Evolutionary conservation across 495 filamentous ascomycete species (phyloP).

Genomic region (Parathielavia appendiculata): DNA sequence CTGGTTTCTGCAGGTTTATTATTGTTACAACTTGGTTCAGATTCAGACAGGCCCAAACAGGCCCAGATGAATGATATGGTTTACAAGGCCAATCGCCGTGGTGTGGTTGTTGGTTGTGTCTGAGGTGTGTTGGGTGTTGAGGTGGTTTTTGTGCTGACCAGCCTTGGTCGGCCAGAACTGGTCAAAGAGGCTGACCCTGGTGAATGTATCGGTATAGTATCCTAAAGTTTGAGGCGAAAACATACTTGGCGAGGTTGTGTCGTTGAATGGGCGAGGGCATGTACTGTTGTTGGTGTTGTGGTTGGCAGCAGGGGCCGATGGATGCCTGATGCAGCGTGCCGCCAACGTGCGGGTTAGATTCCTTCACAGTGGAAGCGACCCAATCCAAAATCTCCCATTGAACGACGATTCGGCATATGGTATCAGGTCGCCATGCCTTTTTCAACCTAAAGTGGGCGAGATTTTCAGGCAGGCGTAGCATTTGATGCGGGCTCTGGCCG

Average conservation of each 20-base stretch:
- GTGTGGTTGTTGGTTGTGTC: background rate
- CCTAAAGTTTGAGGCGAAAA: constrained; percentile 47
- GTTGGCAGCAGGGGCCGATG: background rate
- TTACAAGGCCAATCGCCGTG: too few species aligned
- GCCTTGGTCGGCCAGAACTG: constrained; percentile 52
- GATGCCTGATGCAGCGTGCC: constrained; percentile 4
- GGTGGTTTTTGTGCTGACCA: constrained; percentile 38
- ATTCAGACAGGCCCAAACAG: too few species aligned
- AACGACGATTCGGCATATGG: background rate
- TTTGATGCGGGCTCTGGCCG: background rate
- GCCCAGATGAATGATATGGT: too few species aligned
- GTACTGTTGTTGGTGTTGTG: background rate
- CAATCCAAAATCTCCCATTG: background rate
- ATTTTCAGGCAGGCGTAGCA: constrained; percentile 11
- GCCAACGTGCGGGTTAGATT: background rate
- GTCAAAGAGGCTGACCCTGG: constrained; percentile 46
- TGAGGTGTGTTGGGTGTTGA: constrained; percentile 16
- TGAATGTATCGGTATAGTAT: constrained; percentile 40
- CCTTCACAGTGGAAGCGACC: background rate
- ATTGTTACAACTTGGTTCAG: too few species aligned
- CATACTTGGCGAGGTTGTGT: constrained; percentile 37
- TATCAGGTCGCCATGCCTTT: background rate
- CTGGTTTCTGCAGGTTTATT: too few species aligned
- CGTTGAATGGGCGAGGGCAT: background rate
- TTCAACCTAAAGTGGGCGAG: background rate